Evolutionary conservation across 2,329 filamentous ascomycete species (phyloP).

Genomic region (Zasmidium cellare): DNA sequence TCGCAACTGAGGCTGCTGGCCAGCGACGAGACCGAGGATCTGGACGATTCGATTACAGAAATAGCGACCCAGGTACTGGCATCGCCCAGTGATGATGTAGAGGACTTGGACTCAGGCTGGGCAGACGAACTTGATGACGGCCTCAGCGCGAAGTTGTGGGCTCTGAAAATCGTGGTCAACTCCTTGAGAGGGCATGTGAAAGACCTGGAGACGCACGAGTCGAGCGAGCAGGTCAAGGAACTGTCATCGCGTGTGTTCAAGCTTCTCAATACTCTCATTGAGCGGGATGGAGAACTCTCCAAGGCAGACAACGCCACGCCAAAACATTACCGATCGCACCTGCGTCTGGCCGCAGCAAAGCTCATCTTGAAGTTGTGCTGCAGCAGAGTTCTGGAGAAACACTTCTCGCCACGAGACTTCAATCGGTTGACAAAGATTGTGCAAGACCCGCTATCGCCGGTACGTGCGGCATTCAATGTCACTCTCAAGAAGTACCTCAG

Average conservation of each 20-base stretch:
- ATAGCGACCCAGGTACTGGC: conserved; percentile 72
- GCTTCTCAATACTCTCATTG: conserved; percentile 74
- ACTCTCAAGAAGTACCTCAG: conserved; percentile 90
- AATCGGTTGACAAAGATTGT: conserved; percentile 77
- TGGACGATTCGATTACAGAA: conserved; percentile 74
- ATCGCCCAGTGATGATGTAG: conserved; percentile 36
- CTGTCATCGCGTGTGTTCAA: conserved; percentile 70
- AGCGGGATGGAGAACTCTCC: conserved; percentile 75
- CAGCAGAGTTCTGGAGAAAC: conserved; percentile 71
- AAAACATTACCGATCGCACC: conserved; percentile 72
- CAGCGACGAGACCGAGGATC: conserved; percentile 66
- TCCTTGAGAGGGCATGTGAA: conserved; percentile 63
- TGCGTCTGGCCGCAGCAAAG: conserved; percentile 79
- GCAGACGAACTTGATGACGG: conserved; percentile 71
- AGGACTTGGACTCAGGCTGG: conserved; percentile 47
- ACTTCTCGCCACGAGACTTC: conserved; percentile 73
- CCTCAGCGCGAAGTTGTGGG: conserved; percentile 77
- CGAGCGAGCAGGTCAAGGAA: conserved; percentile 46
- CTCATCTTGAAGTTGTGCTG: conserved; percentile 80
- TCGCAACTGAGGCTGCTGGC: conserved; percentile 75
- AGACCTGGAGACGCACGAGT: conserved; percentile 28
- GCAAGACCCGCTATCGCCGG: conserved; percentile 72
- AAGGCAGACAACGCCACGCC: conserved; percentile 71
- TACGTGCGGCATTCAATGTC: conserved; percentile 76
- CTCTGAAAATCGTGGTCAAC: conserved; percentile 84